Percentiles rank a stretch among this genome's conserved stretches.
Evolutionary conservation across 345 rosid species (phyloP).

Genomic region (Syzygium jambos): DNA sequence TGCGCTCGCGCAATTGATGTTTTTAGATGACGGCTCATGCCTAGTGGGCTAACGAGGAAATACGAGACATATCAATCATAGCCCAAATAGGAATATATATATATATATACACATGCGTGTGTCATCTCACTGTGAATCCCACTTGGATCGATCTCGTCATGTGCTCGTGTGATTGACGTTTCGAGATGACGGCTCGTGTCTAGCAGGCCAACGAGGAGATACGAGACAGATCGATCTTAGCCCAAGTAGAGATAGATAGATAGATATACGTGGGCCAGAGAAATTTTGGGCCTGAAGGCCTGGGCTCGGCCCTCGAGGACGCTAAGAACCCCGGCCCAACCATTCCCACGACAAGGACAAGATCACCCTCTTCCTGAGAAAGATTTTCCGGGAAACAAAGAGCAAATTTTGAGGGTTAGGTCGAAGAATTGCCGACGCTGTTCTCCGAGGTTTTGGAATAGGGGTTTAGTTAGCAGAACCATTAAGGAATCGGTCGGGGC

Average conservation of each 20-base stretch:
- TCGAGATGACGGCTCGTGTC: too few relatives aligned
- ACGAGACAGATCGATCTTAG: background rate
- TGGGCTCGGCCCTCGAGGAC: background rate
- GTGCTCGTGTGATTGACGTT: too few relatives aligned
- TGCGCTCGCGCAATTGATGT: too few relatives aligned
- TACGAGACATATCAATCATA: background rate
- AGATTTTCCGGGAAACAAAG: background rate
- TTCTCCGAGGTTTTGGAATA: background rate
- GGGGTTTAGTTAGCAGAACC: background rate
- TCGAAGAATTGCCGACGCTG: background rate
- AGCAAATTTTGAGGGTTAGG: background rate
- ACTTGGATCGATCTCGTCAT: too few relatives aligned
- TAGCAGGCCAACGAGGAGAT: background rate
- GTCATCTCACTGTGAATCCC: too few relatives aligned
- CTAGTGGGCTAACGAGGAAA: too few relatives aligned
- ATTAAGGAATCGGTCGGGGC: background rate
- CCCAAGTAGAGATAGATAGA: background rate
- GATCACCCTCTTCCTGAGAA: background rate
- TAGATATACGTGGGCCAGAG: background rate
- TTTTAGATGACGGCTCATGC: too few relatives aligned
- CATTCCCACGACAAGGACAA: accelerated
- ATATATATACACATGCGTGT: too few relatives aligned
- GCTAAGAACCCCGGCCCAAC: background rate
- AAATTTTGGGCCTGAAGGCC: background rate
- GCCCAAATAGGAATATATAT: background rate